A percentile compares a stretch with the other conserved stretches of the same genome.
These are phyloP conservation scores for Coprinopsis cinerea DNA, from an alignment of 768 basidiomycete genomes.

Conservation along the genomic window DNA sequence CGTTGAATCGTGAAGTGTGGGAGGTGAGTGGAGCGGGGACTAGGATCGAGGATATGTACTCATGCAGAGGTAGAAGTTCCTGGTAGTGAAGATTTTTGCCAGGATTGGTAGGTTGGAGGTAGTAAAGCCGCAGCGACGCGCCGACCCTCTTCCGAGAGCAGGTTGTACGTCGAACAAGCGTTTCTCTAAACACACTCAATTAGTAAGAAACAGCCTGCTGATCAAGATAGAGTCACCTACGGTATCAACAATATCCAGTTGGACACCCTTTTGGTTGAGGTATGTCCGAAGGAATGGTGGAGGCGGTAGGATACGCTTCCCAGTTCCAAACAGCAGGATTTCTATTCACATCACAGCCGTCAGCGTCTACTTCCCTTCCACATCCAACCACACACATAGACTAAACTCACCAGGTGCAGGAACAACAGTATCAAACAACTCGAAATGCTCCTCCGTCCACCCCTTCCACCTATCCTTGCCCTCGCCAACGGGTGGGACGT, in stretches of 20 bases:
- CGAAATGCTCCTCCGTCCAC: constrained; percentile 72
- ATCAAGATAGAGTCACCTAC: constrained; percentile 34
- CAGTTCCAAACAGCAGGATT: constrained; percentile 87
- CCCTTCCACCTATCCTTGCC: constrained; percentile 47
- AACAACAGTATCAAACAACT: constrained; percentile 73
- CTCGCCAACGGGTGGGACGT: constrained; percentile 46
- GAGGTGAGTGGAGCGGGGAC: no score
- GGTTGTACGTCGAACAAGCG: constrained; percentile 92
- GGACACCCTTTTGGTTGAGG: constrained; percentile 73
- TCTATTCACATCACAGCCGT: constrained; percentile 40
- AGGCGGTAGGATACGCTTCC: constrained; percentile 59
- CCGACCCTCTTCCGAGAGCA: constrained; percentile 89
- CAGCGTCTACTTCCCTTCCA: no score
- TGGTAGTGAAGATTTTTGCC: constrained; percentile 35
- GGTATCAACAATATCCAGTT: constrained; percentile 86
- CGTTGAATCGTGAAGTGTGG: neutral
- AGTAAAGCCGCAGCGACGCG: constrained; percentile 89
- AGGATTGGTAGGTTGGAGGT: constrained; percentile 51
- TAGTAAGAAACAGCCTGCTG: neutral
- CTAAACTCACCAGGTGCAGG: constrained; percentile 77
- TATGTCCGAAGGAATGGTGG: constrained; percentile 63
- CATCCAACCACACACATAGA: neutral
- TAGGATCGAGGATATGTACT: no score
- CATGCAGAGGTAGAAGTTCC: neutral
- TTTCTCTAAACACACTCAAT: constrained; percentile 57